These are phyloP conservation scores for Rosa hybrid DNA, from an alignment of 331 rosid genomes.

Conservation along the genomic window DNA sequence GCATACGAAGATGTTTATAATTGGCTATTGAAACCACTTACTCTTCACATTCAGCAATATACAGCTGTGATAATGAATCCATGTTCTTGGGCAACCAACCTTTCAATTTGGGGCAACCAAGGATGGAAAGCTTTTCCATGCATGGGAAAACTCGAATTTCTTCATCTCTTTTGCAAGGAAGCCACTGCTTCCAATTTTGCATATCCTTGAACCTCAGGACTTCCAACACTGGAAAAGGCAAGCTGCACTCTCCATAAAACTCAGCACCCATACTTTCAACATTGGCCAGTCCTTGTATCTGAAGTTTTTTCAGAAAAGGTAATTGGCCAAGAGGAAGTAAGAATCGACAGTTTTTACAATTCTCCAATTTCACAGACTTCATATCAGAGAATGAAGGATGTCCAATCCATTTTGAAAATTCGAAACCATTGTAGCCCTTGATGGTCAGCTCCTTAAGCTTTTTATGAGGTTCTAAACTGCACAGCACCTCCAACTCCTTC, in stretches of 20 bases:
- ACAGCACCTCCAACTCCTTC: slow-evolving; percentile 9
- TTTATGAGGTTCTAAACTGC: slow-evolving; percentile 11
- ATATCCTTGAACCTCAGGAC: slow-evolving; percentile 9
- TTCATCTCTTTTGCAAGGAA: neutral
- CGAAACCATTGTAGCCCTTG: neutral
- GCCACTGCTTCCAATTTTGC: slow-evolving; percentile 26
- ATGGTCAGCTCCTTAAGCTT: slow-evolving; percentile 13
- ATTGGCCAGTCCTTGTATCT: neutral
- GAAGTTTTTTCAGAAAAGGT: neutral
- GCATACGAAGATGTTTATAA: slow-evolving; percentile 3
- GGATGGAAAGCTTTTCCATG: neutral
- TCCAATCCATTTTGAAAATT: slow-evolving; percentile 1
- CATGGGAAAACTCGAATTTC: slow-evolving; percentile 2
- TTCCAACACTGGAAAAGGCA: slow-evolving; percentile 20
- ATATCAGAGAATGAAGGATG: neutral
- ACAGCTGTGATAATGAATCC: slow-evolving; percentile 1
- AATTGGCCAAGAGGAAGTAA: slow-evolving; percentile 17
- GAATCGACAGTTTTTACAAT: neutral
- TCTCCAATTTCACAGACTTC: slow-evolving; percentile 12
- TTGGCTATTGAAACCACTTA: slow-evolving; percentile 14
- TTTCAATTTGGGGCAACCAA: slow-evolving; percentile 22
- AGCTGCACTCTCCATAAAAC: neutral
- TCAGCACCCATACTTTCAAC: slow-evolving; percentile 2
- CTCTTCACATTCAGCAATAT: slow-evolving; percentile 17
- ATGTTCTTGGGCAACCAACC: slow-evolving; percentile 15